Evolutionary conservation across 768 basidiomycete species (phyloP), one percentile per base, ranked within the genome.

Genomic region (Mycena indigotica): DNA sequence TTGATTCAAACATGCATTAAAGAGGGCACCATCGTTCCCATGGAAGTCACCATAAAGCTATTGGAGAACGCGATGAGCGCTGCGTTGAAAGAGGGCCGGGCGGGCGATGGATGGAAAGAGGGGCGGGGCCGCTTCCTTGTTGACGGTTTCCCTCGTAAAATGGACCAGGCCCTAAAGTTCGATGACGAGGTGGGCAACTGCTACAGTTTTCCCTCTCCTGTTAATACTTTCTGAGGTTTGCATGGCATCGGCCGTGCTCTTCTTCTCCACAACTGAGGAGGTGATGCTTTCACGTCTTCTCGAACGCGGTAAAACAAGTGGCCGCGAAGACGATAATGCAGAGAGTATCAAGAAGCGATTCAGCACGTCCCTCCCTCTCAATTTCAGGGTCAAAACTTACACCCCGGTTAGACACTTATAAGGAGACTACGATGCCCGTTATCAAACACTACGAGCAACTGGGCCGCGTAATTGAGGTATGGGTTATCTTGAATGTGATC

Each of bases 311-410:
- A 89, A 98, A 80, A 98, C 95, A 0, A 93, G 90, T 54, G 96
- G 97, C 16, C 81, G 97, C 15, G 95, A 94, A 67, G 97, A 99
- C 66, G 97, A 99, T 70, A 99, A 99, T 69, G 78, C 77, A 13
- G 93, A 96, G 72, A 93, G 87, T 70, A 96, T 99, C 74, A 89
- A 84, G 76, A 99, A 98, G 75, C 90, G 97, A n/a, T 98, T 98
- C 78, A 77, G 95, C 91, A 69, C 19, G 88, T 38, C 10, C 25
- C 45, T 5, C 13, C 3, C 21, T 12, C 30, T 4, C 28, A 29
- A 30, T 17, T n/a, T n/a, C n/a, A n/a, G n/a, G n/a, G n/a, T n/a
- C n/a, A n/a, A n/a, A n/a, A n/a, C n/a, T n/a, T n/a, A n/a, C n/a
- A n/a, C n/a, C n/a, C n/a, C n/a, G n/a, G n/a, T 13, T 54, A 90